Percentiles rank a stretch among this genome's conserved stretches.
Evolutionary conservation across 176 grass and related monocot species (phyloP).

Genomic region (Carex littledalei): DNA sequence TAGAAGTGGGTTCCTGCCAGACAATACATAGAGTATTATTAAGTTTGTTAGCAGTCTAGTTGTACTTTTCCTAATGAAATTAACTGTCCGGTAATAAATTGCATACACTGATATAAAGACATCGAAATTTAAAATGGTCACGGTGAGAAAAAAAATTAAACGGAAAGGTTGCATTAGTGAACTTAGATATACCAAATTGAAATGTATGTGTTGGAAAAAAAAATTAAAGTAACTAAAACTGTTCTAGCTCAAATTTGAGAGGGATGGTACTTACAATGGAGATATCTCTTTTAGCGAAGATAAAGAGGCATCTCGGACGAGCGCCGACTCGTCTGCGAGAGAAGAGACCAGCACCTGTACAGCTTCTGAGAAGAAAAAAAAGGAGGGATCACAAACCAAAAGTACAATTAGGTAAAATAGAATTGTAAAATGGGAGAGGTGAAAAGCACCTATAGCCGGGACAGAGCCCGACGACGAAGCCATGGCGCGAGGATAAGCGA

Average conservation of each 20-base stretch:
- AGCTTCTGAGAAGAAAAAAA: constrained; percentile 45
- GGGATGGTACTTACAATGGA: constrained; percentile 45
- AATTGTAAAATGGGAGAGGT: neutral
- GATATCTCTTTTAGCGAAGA: constrained; percentile 70
- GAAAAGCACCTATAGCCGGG: constrained; percentile 45
- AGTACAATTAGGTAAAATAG: neutral
- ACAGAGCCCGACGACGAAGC: constrained; percentile 65
- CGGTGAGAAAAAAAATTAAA: neutral
- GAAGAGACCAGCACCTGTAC: constrained; percentile 89
- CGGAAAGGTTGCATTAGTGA: constrained; percentile 1
- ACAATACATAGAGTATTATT: neutral
- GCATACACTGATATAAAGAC: neutral
- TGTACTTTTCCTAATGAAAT: neutral
- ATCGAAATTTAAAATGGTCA: neutral
- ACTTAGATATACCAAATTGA: constrained; percentile 25
- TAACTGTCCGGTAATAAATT: neutral
- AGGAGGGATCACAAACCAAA: neutral
- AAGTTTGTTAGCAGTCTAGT: neutral
- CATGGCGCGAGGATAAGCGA: constrained; percentile 40
- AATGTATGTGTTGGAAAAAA: neutral
- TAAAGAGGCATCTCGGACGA: constrained; percentile 69
- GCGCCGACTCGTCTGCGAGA: constrained; percentile 64
- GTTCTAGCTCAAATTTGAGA: neutral
- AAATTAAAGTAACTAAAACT: neutral
- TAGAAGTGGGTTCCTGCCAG: constrained; percentile 67